Evolutionary conservation across 306 rosid species (phyloP).

Genomic region (Morella rubra): DNA sequence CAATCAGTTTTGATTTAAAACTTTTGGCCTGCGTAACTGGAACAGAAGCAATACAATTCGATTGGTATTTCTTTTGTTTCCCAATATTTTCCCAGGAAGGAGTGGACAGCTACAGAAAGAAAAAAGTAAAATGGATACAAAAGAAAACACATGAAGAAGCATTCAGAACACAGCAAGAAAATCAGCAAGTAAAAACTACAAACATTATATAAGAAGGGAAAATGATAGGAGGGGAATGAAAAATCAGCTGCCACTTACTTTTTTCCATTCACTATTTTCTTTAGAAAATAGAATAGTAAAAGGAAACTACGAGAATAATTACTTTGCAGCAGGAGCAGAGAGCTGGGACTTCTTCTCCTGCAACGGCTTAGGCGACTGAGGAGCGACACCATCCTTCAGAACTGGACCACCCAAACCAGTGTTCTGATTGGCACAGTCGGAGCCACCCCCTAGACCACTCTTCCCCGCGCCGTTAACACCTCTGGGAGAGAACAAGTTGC

Average conservation of each 20-base stretch:
- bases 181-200: neutral
- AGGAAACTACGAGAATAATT: conserved; percentile 17
- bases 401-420: conserved; percentile 35
- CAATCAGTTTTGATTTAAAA: too few relatives aligned
- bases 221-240: neutral
- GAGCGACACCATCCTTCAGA: conserved; percentile 49
- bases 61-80: neutral
- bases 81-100: neutral
- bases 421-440: conserved; percentile 45
- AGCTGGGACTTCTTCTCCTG: conserved; percentile 71
- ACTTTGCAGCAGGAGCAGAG: conserved; percentile 76
- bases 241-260: neutral
- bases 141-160: neutral
- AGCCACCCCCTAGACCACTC: conserved; percentile 26
- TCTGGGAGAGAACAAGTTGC: conserved; percentile 64
- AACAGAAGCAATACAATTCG: neutral
- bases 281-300: neutral
- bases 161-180: conserved; percentile 1
- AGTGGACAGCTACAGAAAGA: neutral
- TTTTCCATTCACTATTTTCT: neutral
- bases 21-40: neutral
- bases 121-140: neutral
- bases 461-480: conserved; percentile 34
- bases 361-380: conserved; percentile 56
- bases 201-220: neutral